Evolutionary conservation across 345 rosid genomes (phyloP), one percentile per base, ranked within the genome.

Genomic region (Rhodamnia argentea): DNA sequence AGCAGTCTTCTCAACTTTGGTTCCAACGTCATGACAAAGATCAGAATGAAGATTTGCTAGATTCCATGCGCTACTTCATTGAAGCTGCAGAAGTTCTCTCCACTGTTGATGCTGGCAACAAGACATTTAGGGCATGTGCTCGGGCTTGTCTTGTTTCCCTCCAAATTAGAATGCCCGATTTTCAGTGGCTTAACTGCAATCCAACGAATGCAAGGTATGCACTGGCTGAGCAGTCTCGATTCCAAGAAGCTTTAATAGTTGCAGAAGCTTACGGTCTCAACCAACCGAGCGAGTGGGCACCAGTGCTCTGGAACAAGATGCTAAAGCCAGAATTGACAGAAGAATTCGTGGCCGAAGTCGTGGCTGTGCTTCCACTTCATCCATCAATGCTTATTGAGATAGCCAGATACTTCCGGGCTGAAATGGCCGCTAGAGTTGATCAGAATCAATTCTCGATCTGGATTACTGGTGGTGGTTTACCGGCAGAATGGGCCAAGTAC

Each of bases 211-310:
- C 98, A 26, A 92, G 99, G 89, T 90, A 95, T 84, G 94, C 94
- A 54, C 85, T 96, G 81, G 99, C 96, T 62, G 99, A 95, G 87
- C 99, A 96, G 90, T 93, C 96, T 32, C 95, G 93, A 57, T 97
- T 97, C 91, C 99, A 92, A 85, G 99, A 97, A 92, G 98, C 99
- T 84, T 86, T 97, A 85, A 95, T 96, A 29, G 99, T 97, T 86
- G 99, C 99, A 53, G 99, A 97, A 90, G 99, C 99, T 53, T 97
- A 97, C 82, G 89, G 94, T 87, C 98, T 97, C 86, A 97, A 97
- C 87, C 99, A 96, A 90, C 95, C 99, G 29, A 91, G 94, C 55
- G 99, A 97, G 87, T 97, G 99, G 99, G 98, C 96, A 10, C 91
- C 92, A 40, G 98, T 94, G 40, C 98, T 97, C 83, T 97, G 99